Conservation (phyloP, 208 protist genomes). For the Wallacemonas collosoma region DNA sequence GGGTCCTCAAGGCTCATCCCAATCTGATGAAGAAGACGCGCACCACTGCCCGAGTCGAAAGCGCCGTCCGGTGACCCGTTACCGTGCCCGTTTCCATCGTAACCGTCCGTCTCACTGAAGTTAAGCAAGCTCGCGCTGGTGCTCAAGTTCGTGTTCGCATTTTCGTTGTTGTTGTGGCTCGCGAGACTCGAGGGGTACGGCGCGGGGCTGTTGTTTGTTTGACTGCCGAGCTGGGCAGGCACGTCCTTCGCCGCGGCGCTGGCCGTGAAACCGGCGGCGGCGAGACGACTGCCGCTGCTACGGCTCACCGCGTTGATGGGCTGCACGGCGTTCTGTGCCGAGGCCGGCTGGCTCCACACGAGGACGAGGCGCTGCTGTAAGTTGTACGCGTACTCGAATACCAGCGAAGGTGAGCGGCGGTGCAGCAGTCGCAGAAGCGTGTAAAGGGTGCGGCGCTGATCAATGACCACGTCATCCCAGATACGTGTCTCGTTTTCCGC, state of each 20-base stretch:
- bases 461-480: constrained; percentile 63
- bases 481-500: constrained; percentile 38
- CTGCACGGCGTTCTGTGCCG: neutral
- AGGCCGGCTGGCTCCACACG: constrained; percentile 1
- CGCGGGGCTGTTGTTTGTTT: neutral
- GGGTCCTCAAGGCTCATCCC: neutral
- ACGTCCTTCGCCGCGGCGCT: neutral
- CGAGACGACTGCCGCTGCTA: constrained; percentile 2
- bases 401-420: constrained; percentile 46
- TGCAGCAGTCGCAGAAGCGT: constrained; percentile 66
- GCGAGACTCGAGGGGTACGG: too few relatives aligned
- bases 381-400: constrained; percentile 48
- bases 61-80: neutral
- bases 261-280: neutral
- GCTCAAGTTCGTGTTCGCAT: neutral
- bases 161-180: neutral
- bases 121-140: constrained; percentile 5
- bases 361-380: neutral
- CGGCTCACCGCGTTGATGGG: neutral
- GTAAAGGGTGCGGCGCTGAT: constrained; percentile 66
- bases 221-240: neutral
- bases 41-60: neutral
- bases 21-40: constrained; percentile 4
- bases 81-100: neutral
- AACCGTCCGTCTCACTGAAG: neutral